phyloP scores from a whole-genome alignment of 768 basidiomycete genomes.

The Fibroporia radiculosa region DNA sequence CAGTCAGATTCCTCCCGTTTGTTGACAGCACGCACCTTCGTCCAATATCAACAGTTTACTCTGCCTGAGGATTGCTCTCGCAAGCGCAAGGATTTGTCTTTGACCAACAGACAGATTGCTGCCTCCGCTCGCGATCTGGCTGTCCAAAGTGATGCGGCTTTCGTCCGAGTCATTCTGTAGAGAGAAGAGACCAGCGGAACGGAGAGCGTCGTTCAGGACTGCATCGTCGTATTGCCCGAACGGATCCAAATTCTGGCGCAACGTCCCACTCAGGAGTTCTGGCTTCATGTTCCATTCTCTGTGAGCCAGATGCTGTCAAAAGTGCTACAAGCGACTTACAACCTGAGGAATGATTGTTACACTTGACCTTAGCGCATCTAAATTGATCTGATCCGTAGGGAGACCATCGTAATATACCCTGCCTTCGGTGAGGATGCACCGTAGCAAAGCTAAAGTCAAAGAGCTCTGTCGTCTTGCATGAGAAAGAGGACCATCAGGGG shows the following conservation, averaged over 20 bases:
- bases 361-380: constrained; percentile 42
- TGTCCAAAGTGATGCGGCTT: constrained; percentile 36
- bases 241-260: constrained; percentile 53
- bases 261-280: constrained; percentile 45
- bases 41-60: constrained; percentile 42
- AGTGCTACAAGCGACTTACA: constrained; percentile 25
- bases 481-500: not conserved
- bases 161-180: constrained; percentile 33
- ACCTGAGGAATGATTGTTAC: constrained; percentile 57
- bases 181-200: constrained; percentile 39
- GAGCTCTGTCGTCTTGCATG: constrained; percentile 28
- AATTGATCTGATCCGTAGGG: constrained; percentile 39
- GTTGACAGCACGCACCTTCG: not conserved
- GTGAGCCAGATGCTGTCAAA: not conserved
- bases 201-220: constrained; percentile 40
- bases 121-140: constrained; percentile 35
- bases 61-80: constrained; percentile 46
- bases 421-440: constrained; percentile 48
- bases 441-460: constrained; percentile 43
- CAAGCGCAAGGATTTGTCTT: constrained; percentile 53
- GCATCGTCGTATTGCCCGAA: constrained; percentile 49
- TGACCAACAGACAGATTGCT: constrained; percentile 46
- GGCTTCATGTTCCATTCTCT: constrained; percentile 21
- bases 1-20: not conserved
- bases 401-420: constrained; percentile 46